phyloP scores from a whole-genome alignment of 2,329 filamentous ascomycete species.

The Nothophaeocryptopus gaeumannii region DNA sequence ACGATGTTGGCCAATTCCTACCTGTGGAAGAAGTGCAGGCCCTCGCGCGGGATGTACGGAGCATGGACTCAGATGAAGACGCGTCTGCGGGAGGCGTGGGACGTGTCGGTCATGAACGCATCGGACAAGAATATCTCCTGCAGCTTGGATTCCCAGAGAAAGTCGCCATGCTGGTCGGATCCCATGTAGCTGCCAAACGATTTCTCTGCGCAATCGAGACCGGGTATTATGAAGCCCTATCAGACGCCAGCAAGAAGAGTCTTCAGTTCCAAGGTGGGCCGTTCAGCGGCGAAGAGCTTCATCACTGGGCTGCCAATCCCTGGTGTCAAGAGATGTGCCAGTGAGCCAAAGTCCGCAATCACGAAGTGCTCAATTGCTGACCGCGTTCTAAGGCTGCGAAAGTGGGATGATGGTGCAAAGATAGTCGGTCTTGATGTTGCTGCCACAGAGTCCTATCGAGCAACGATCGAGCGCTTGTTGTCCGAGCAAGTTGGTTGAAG shows the following conservation, averaged over 20 bases:
- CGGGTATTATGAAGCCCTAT: conserved; percentile 20
- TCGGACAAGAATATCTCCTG: conserved; percentile 38
- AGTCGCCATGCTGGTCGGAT: conserved; percentile 37
- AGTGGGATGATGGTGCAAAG: conserved; percentile 27
- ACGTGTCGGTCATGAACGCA: conserved; percentile 38
- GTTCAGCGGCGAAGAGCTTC: conserved; percentile 33
- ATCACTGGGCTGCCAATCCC: conserved; percentile 14
- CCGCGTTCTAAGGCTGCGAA: conserved; percentile 10
- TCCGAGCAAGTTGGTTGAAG: background rate
- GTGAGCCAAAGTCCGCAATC: background rate
- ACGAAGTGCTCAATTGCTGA: background rate
- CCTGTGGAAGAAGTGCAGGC: conserved; percentile 25
- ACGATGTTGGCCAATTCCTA: conserved; percentile 45
- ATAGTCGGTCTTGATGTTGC: conserved; percentile 15
- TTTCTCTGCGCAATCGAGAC: conserved; percentile 37
- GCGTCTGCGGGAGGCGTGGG: conserved; percentile 30
- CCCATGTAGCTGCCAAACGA: conserved; percentile 42
- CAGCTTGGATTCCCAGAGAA: conserved; percentile 35
- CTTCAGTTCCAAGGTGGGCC: conserved; percentile 40
- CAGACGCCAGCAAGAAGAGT: conserved; percentile 36
- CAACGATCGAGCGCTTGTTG: conserved; percentile 14
- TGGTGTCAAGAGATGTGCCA: conserved; percentile 23
- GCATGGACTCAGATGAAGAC: conserved; percentile 10
- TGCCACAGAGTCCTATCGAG: conserved; percentile 14
- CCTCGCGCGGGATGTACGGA: conserved; percentile 24